Evolutionary conservation across 306 rosid species (phyloP).

Genomic region (Cercis canadensis): DNA sequence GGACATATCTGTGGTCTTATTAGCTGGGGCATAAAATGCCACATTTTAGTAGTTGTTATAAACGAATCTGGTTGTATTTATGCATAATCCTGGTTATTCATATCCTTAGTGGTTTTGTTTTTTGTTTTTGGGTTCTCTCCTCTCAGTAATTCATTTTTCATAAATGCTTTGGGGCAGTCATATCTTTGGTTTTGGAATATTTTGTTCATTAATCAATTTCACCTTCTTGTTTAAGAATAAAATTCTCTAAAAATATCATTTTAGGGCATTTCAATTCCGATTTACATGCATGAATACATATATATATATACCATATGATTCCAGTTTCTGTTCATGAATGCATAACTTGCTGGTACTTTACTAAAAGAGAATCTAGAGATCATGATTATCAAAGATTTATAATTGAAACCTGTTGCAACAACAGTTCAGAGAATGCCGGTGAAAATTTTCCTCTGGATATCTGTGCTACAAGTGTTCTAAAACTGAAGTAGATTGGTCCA

Average conservation of each 20-base stretch:
- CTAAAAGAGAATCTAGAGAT: background rate
- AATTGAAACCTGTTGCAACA: conserved; percentile 27
- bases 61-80: conserved; percentile 8
- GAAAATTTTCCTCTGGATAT: conserved; percentile 5
- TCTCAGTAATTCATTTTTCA: background rate
- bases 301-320: too few species aligned
- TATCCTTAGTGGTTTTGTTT: background rate
- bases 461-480: background rate
- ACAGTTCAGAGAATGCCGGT: conserved; percentile 7
- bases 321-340: too few species aligned
- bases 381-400: conserved; percentile 19
- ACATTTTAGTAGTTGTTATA: conserved; percentile 1
- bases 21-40: conserved; percentile 19
- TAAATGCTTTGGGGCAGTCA: background rate
- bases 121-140: too few species aligned
- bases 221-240: background rate
- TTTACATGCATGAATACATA: too few species aligned
- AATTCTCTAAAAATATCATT: background rate
- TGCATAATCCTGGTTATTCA: conserved; percentile 16
- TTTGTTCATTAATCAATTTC: background rate
- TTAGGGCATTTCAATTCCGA: too few species aligned
- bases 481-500: conserved; percentile 13
- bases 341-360: background rate
- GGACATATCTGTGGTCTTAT: conserved; percentile 15
- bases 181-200: conserved; percentile 6